A percentile compares a stretch with the other conserved stretches of the same genome.
phyloP scores from a whole-genome alignment of 495 filamentous ascomycete species.

The Neurospora cerealis region DNA sequence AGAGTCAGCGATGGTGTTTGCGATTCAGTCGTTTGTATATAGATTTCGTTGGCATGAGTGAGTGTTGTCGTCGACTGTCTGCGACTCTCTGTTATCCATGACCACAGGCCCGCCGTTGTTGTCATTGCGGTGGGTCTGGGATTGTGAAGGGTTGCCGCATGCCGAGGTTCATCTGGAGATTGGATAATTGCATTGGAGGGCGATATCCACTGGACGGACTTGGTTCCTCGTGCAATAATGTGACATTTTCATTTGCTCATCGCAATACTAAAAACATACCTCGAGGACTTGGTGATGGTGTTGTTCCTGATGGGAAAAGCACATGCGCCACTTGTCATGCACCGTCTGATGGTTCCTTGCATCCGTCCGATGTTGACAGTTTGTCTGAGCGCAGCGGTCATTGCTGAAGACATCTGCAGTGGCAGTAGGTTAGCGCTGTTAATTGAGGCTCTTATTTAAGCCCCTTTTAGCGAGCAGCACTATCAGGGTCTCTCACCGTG shows the following conservation, averaged over 20 bases:
- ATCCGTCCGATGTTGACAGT: background rate
- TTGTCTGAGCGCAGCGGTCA: background rate
- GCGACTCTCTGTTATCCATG: background rate
- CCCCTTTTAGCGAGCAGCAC: background rate
- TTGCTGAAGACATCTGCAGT: background rate
- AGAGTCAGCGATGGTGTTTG: background rate
- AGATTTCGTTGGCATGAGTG: background rate
- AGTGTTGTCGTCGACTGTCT: background rate
- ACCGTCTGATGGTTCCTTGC: background rate
- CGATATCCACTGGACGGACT: background rate
- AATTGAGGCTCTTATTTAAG: background rate
- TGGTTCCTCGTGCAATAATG: background rate
- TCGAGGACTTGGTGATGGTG: background rate
- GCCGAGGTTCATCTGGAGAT: background rate
- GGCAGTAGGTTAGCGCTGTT: background rate
- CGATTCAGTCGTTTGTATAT: background rate
- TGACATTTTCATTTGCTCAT: background rate
- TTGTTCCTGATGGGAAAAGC: background rate
- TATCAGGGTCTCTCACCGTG: background rate
- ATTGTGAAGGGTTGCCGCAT: too few relatives aligned
- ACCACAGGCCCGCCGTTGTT: background rate
- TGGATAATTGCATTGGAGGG: background rate
- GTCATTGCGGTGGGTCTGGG: background rate
- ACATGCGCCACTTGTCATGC: background rate
- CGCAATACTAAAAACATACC: background rate